phyloP scores from a whole-genome alignment of 2,329 filamentous ascomycete species.

The Fonsecaea monophora region DNA sequence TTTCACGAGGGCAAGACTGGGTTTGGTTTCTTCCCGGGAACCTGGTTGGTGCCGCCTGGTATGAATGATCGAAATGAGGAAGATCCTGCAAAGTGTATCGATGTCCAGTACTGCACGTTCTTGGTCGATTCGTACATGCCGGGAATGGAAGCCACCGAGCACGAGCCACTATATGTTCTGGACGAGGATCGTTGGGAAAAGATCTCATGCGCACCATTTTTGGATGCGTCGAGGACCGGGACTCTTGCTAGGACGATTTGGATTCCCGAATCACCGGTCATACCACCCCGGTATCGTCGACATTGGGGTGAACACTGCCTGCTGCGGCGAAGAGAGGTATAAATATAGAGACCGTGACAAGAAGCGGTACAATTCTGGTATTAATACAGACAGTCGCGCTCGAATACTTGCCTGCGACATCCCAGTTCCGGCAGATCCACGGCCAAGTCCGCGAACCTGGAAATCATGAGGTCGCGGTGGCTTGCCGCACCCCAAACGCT shows the following conservation, averaged over 20 bases:
- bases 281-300: constrained; percentile 73
- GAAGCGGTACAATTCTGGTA: constrained; percentile 4
- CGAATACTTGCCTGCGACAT: constrained; percentile 12
- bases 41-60: constrained; percentile 78
- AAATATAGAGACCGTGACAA: background rate
- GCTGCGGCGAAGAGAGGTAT: constrained; percentile 62
- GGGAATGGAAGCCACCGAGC: constrained; percentile 61
- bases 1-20: constrained; percentile 76
- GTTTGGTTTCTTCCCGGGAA: constrained; percentile 79
- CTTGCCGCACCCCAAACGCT: constrained; percentile 15
- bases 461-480: constrained; percentile 22
- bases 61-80: constrained; percentile 94
- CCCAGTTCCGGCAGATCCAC: background rate
- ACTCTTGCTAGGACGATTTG: constrained; percentile 78
- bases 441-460: constrained; percentile 7
- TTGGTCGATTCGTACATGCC: constrained; percentile 87
- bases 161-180: constrained; percentile 81
- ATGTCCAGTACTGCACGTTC: constrained; percentile 77
- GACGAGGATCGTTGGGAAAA: constrained; percentile 78
- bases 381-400: background rate
- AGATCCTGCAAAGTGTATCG: constrained; percentile 82
- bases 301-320: constrained; percentile 92
- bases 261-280: constrained; percentile 73
- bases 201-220: constrained; percentile 76
- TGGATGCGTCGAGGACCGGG: constrained; percentile 78